These are phyloP conservation scores for Euphrasia arctica DNA, from an alignment of 305 asterid species.

Conservation along the genomic window DNA sequence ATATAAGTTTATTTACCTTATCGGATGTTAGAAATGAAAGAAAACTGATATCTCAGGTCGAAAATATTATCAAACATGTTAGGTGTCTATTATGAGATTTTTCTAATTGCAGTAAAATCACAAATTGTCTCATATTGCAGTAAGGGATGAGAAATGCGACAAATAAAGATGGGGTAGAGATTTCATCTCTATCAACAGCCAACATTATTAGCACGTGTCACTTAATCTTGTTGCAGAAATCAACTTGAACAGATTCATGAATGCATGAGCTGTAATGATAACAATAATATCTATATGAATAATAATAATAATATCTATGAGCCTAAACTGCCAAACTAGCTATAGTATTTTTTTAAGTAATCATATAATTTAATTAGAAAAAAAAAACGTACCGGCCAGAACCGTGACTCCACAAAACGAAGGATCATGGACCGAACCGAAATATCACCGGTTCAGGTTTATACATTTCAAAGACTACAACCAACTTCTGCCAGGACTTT, in stretches of 20 bases:
- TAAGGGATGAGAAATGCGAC: slow-evolving; percentile 26
- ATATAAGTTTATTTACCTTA: no score
- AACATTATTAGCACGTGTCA: slow-evolving; percentile 29
- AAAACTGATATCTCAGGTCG: slow-evolving; percentile 16
- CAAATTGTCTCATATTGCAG: not conserved
- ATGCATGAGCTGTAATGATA: not conserved
- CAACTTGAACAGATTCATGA: slow-evolving; percentile 2
- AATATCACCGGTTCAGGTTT: no score
- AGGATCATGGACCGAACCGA: no score
- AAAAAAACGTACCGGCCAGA: no score
- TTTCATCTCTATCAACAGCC: slow-evolving; percentile 4
- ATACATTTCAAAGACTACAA: slow-evolving; percentile 24
- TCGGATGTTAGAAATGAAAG: not conserved
- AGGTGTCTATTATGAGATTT: not conserved
- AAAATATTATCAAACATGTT: slow-evolving; percentile 9
- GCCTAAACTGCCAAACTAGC: no score
- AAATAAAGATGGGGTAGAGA: slow-evolving; percentile 25
- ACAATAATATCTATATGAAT: no score
- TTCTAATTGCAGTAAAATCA: no score
- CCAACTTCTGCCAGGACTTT: slow-evolving; percentile 76
- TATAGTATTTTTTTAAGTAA: no score
- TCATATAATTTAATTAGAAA: no score
- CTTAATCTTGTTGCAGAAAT: slow-evolving; percentile 16
- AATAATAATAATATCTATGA: no score
- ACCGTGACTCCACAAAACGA: no score